Evolutionary conservation across 78 protist species (phyloP), one percentile per base, ranked within the genome.

Genomic region (Chrysochromulina parva): DNA sequence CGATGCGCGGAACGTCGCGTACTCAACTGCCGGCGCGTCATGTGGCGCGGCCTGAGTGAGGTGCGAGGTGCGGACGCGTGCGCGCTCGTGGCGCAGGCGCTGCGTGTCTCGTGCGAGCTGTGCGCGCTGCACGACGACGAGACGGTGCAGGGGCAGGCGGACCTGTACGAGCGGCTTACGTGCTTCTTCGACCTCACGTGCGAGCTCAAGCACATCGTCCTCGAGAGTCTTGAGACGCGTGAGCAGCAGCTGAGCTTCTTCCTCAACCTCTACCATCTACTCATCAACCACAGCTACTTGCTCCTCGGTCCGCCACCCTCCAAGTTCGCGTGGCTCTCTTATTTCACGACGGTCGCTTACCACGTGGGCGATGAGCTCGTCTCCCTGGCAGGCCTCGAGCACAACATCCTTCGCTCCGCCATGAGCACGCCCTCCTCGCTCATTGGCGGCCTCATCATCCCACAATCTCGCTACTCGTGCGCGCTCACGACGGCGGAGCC

Each of bases 231-330:
- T 14, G 22, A 14, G 9, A 58, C 62, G 14, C 62, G 14, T 13
- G 14, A 58, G 62, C 62, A 58, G 22, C 9, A 58, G 14, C 62
- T 14, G 22, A 13, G 22, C 62, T 58, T 58, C 62, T 7, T 14
- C 9, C 62, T 13, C 22, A 14, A 58, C 22, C 62, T 58, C 78
- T 69, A 69, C 78, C 78, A 69, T 50, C 4, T 14, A 11, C 22
- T 69, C 50, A 28, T 69, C 78, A 3, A 69, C 24, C 78, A 69
- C 78, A 50, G 50, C 24, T 69, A 28, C 78, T 10, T 14, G 78
- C 78, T 69, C 50, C 28, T 69, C 50, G 78, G 78, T 50, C 78
- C 78, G 50, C 78, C 78, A 28, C 28, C 78, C 53, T 69, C 78
- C 48, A 1, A 2, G 53, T 6, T 69, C 50, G 28, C 22, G 78